Evolutionary conservation across 345 rosid species (phyloP).

Genomic region (Aquilaria malaccensis): DNA sequence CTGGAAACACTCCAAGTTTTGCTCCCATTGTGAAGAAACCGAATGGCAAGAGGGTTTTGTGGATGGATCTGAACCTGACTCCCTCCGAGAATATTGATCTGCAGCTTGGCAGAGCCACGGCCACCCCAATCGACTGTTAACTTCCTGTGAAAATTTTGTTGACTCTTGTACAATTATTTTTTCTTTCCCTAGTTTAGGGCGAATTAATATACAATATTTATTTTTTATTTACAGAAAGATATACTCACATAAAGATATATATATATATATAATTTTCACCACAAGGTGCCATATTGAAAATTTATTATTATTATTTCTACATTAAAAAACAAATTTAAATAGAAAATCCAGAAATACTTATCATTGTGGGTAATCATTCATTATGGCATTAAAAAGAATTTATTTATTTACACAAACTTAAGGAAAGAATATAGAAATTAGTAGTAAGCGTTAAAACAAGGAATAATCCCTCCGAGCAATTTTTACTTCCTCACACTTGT

Average conservation of each 20-base stretch:
- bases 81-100: constrained; percentile 51
- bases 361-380: too few species aligned
- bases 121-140: constrained; percentile 25
- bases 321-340: too few species aligned
- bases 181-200: not conserved
- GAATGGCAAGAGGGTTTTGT: constrained; percentile 34
- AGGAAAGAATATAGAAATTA: too few species aligned
- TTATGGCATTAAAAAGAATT: too few species aligned
- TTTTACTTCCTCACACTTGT: too few species aligned
- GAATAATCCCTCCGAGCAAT: too few species aligned
- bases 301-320: too few species aligned
- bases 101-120: constrained; percentile 22
- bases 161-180: not conserved
- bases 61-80: constrained; percentile 65
- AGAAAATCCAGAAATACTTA: too few species aligned
- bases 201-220: not conserved
- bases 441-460: too few species aligned
- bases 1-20: constrained; percentile 5
- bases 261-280: too few species aligned
- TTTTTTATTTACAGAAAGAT: constrained; percentile 7
- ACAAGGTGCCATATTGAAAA: too few species aligned
- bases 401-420: too few species aligned
- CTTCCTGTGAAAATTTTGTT: constrained; percentile 16
- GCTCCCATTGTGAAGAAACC: constrained; percentile 37
- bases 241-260: not conserved